Evolutionary conservation across 345 rosid genomes (phyloP).

Genomic region (Brassica incana): DNA sequence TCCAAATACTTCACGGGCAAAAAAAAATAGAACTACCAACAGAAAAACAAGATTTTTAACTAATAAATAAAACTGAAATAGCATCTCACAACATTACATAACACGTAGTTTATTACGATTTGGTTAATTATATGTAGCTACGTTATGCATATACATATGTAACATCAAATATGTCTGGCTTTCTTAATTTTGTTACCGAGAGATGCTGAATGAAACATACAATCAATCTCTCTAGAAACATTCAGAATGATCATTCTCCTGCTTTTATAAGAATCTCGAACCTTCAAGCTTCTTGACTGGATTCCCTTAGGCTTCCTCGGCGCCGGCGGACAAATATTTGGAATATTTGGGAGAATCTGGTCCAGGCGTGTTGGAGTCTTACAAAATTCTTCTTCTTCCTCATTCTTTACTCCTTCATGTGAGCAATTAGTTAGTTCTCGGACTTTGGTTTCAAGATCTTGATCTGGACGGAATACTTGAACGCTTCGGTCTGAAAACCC

Average conservation of each 20-base stretch:
- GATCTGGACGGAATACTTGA: slow-evolving; percentile 17
- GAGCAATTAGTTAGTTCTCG: neutral
- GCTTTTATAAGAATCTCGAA: slow-evolving; percentile 27
- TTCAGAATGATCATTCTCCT: slow-evolving; percentile 48
- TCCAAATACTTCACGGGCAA: neutral
- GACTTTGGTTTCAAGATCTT: slow-evolving; percentile 16
- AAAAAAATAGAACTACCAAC: too few relatives aligned
- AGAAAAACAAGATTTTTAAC: too few relatives aligned
- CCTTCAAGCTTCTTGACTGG: slow-evolving; percentile 39
- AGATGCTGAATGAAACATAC: slow-evolving; percentile 46
- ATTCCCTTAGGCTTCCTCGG: slow-evolving; percentile 73
- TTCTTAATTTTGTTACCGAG: slow-evolving; percentile 57
- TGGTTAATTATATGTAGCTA: slow-evolving; percentile 14
- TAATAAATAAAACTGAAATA: neutral
- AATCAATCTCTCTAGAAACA: slow-evolving; percentile 64
- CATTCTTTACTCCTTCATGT: slow-evolving; percentile 6
- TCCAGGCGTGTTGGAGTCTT: slow-evolving; percentile 65
- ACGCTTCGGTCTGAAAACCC: slow-evolving; percentile 24
- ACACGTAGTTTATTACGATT: slow-evolving; percentile 11
- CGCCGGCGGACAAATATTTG: slow-evolving; percentile 65
- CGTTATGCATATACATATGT: slow-evolving; percentile 18
- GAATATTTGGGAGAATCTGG: slow-evolving; percentile 43
- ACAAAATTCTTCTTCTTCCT: slow-evolving; percentile 27
- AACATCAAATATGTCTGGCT: slow-evolving; percentile 40
- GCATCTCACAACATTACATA: neutral